phyloP scores from a whole-genome alignment of 2,329 filamentous ascomycete species.

The Hymenoscyphus infarciens region DNA sequence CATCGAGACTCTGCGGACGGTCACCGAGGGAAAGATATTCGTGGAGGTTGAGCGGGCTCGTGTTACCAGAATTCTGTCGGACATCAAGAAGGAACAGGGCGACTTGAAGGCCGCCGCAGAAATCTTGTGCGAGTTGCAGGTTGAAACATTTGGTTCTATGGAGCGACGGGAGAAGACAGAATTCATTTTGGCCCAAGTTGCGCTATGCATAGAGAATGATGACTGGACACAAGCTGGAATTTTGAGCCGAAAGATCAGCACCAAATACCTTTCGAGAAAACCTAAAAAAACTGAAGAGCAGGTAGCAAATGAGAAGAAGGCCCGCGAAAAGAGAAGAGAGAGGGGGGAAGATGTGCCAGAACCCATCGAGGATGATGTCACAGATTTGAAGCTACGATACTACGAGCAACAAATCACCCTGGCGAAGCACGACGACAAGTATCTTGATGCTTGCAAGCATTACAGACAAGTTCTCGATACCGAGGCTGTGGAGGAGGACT shows the following conservation, averaged over 20 bases:
- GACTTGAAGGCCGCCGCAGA: slow-evolving; percentile 88
- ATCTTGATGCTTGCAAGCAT: slow-evolving; percentile 96
- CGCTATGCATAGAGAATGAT: slow-evolving; percentile 88
- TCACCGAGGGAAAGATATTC: slow-evolving; percentile 99
- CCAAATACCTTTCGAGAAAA: slow-evolving; percentile 83
- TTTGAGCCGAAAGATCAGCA: slow-evolving; percentile 94
- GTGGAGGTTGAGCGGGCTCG: slow-evolving; percentile 97
- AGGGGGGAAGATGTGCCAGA: slow-evolving; percentile 75
- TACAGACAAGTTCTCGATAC: slow-evolving; percentile 97
- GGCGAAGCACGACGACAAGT: slow-evolving; percentile 96
- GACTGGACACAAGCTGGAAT: slow-evolving; percentile 97
- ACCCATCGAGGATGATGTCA: slow-evolving; percentile 82
- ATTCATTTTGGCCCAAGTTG: slow-evolving; percentile 94
- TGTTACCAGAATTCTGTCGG: slow-evolving; percentile 88
- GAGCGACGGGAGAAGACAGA: slow-evolving; percentile 95
- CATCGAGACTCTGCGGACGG: slow-evolving; percentile 91
- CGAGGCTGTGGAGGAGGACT: slow-evolving; percentile 87
- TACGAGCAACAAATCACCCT: slow-evolving; percentile 97
- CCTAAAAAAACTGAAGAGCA: slow-evolving; percentile 87
- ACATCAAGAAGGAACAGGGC: slow-evolving; percentile 96
- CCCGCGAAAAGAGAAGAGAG: slow-evolving; percentile 79
- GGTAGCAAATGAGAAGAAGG: slow-evolving; percentile 85
- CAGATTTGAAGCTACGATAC: slow-evolving; percentile 90
- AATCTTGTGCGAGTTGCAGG: slow-evolving; percentile 93
- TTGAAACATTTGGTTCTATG: slow-evolving; percentile 99